Conservation (phyloP, 352 stramenopile genomes). For the Phytopythium aichiense region DNA sequence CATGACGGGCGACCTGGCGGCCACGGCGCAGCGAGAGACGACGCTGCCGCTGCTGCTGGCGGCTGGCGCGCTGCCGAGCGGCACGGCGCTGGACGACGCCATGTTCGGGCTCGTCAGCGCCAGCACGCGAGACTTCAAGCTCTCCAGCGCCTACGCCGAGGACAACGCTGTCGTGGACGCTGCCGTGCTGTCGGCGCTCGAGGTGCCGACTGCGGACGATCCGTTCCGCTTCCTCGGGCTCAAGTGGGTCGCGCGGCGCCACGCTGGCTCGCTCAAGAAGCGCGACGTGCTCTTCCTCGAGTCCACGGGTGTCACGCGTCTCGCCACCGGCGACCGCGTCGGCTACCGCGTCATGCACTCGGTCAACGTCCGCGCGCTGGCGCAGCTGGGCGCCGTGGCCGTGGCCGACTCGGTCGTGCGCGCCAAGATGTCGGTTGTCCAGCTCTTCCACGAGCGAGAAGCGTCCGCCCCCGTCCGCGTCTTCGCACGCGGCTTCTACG, state of each 20-base stretch:
- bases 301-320: slow-evolving; percentile 29
- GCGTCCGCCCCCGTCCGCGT: slow-evolving; percentile 29
- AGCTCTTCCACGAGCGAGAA: slow-evolving; percentile 40
- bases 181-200: slow-evolving; percentile 34
- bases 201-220: slow-evolving; percentile 29
- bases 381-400: slow-evolving; percentile 23
- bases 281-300: slow-evolving; percentile 61
- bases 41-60: slow-evolving; percentile 39
- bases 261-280: slow-evolving; percentile 32
- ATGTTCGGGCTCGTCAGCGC: slow-evolving; percentile 53
- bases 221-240: slow-evolving; percentile 56
- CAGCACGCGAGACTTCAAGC: slow-evolving; percentile 52
- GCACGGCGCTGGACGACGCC: slow-evolving; percentile 41
- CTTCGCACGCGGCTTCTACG: slow-evolving; percentile 53
- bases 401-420: slow-evolving; percentile 35
- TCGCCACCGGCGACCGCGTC: slow-evolving; percentile 32
- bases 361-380: slow-evolving; percentile 49
- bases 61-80: slow-evolving; percentile 35
- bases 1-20: slow-evolving; percentile 4
- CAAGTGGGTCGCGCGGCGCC: slow-evolving; percentile 45
- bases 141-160: slow-evolving; percentile 43
- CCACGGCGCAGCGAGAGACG: slow-evolving; percentile 16
- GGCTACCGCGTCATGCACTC: slow-evolving; percentile 67
- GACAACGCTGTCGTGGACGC: slow-evolving; percentile 35
- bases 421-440: slow-evolving; percentile 35